phyloP scores from a whole-genome alignment of 2,329 filamentous ascomycete species.

The Tolypocladium ovalisporum region DNA sequence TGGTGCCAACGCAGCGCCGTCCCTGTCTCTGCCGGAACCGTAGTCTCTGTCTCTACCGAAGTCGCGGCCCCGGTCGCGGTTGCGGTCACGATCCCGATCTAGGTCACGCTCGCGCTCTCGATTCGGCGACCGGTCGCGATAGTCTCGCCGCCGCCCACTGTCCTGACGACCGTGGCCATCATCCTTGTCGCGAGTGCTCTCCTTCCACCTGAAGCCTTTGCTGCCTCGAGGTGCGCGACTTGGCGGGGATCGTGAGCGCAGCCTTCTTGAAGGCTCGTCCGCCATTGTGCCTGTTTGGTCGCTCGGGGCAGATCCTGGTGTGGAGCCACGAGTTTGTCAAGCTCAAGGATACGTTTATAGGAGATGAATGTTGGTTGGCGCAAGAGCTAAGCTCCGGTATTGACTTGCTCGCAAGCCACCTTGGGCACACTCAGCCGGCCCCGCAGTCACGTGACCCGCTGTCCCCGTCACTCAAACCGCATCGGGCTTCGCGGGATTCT shows the following conservation, averaged over 20 bases:
- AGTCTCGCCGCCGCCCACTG: conserved; percentile 29
- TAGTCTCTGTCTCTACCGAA: conserved; percentile 19
- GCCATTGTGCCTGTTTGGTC: conserved; percentile 9
- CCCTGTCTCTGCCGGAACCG: conserved; percentile 17
- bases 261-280: conserved; percentile 11
- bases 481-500: neutral
- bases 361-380: neutral
- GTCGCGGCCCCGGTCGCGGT: conserved; percentile 20
- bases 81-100: conserved; percentile 20
- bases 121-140: conserved; percentile 27
- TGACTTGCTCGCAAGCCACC: neutral
- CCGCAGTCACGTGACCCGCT: neutral
- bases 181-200: conserved; percentile 37
- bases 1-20: conserved; percentile 8
- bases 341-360: neutral
- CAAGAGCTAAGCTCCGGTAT: neutral
- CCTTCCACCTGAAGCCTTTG: conserved; percentile 47
- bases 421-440: neutral
- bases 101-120: conserved; percentile 15
- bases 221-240: conserved; percentile 12
- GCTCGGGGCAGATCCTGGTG: neutral
- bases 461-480: too few species aligned
- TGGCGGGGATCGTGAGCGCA: conserved; percentile 15
- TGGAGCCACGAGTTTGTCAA: neutral
- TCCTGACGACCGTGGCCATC: conserved; percentile 27